Conservation (phyloP, 768 basidiomycete species). For the Cyclocybe cylindracea region DNA sequence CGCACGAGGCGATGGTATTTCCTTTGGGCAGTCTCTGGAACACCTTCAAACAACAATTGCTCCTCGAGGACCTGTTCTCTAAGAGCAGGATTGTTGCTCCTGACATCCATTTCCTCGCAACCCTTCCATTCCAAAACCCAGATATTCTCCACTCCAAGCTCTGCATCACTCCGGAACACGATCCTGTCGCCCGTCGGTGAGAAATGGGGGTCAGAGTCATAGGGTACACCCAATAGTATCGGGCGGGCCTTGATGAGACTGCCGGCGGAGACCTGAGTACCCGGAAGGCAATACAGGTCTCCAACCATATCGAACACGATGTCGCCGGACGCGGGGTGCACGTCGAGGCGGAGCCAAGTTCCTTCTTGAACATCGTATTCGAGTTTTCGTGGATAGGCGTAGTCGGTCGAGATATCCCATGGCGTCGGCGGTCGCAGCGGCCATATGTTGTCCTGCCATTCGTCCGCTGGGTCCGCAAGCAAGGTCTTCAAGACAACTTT, state of each 20-base stretch:
- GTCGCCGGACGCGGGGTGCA: constrained; percentile 68
- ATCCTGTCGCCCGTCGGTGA: constrained; percentile 64
- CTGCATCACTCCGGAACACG: constrained; percentile 76
- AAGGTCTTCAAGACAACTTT: constrained; percentile 15
- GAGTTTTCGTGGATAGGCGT: constrained; percentile 62
- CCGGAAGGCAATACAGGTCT: constrained; percentile 72
- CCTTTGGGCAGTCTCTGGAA: constrained; percentile 50
- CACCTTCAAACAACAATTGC: constrained; percentile 44
- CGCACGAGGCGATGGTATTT: constrained; percentile 49
- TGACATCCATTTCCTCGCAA: constrained; percentile 61
- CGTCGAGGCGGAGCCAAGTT: constrained; percentile 76
- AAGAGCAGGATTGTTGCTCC: constrained; percentile 31
- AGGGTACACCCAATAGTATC: constrained; percentile 62
- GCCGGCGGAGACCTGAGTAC: constrained; percentile 24
- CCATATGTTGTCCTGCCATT: constrained; percentile 57
- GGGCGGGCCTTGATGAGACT: constrained; percentile 48
- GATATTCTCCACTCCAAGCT: constrained; percentile 72
- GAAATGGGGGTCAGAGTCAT: constrained; percentile 74
- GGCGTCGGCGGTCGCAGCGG: constrained; percentile 58
- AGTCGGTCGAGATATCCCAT: constrained; percentile 82
- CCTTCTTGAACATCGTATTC: constrained; percentile 73
- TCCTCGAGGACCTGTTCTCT: constrained; percentile 42
- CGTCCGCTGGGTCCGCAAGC: constrained; percentile 31
- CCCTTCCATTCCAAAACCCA: constrained; percentile 70
- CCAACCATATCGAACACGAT: constrained; percentile 77